A percentile compares a stretch with the other conserved stretches of the same genome.
Evolutionary conservation across 108 stramenopile species (phyloP).

Genomic region (Nitzschia palea): DNA sequence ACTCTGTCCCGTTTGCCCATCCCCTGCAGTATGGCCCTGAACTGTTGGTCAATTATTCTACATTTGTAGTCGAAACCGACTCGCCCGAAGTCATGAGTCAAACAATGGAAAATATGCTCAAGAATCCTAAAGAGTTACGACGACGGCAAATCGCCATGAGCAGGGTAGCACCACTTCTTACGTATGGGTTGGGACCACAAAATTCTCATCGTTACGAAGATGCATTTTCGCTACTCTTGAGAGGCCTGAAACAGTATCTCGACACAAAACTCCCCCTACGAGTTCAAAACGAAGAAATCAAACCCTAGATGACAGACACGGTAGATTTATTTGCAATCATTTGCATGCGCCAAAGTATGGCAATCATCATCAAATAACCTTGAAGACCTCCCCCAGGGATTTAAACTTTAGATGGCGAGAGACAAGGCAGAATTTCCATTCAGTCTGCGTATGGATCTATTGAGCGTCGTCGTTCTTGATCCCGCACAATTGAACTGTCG

Average conservation of each 20-base stretch:
- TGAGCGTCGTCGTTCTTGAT: no score
- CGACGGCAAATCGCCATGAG: background rate
- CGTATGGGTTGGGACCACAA: slow-evolving; percentile 19
- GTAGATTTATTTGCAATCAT: no score
- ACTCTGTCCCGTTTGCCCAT: slow-evolving; percentile 8
- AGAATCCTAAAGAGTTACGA: background rate
- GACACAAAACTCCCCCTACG: background rate
- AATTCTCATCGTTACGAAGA: slow-evolving; percentile 13
- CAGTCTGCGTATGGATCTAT: no score
- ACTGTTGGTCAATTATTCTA: background rate
- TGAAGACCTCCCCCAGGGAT: no score
- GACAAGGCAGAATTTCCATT: no score
- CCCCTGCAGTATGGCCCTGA: background rate
- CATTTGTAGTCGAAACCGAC: background rate
- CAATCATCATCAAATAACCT: no score
- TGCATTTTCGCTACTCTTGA: slow-evolving; percentile 4
- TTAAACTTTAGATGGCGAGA: no score
- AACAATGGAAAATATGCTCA: background rate
- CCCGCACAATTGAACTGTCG: no score
- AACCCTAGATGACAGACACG: no score
- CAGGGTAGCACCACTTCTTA: background rate
- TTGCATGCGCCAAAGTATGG: no score
- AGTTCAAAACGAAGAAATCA: no score
- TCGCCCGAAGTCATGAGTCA: background rate
- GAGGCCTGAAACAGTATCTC: background rate